Evolutionary conservation across 768 basidiomycete species (phyloP).

Genomic region (Pilatotrama ljubarskyi): DNA sequence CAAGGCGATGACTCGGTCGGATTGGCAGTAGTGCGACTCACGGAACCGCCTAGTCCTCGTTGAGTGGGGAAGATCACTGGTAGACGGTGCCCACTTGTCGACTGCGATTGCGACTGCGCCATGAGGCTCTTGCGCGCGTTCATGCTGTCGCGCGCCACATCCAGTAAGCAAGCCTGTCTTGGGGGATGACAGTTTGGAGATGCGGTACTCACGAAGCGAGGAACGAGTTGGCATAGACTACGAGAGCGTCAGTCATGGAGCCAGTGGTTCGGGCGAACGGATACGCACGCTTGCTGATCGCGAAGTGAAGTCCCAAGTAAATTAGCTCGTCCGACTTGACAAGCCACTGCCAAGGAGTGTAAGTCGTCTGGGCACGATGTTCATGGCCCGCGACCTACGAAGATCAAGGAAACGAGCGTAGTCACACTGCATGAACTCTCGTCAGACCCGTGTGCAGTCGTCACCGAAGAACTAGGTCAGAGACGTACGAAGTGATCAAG

Average conservation of each 20-base stretch:
- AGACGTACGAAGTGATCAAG: constrained; percentile 26
- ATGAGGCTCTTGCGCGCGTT: constrained; percentile 26
- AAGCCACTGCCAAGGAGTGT: constrained; percentile 23
- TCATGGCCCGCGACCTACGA: constrained; percentile 17
- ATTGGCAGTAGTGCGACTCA: neutral
- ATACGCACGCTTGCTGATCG: constrained; percentile 32
- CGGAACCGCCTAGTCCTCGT: constrained; percentile 6
- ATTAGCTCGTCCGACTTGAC: constrained; percentile 26
- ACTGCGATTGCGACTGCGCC: constrained; percentile 13
- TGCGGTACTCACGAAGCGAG: constrained; percentile 26
- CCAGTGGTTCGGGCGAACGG: no score
- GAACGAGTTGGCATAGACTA: constrained; percentile 33
- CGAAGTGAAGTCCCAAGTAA: constrained; percentile 31
- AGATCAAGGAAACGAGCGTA: constrained; percentile 26
- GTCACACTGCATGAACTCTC: constrained; percentile 17
- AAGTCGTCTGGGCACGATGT: neutral
- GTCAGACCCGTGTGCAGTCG: neutral
- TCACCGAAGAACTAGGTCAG: neutral
- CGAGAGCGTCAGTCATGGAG: neutral
- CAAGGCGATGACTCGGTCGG: neutral
- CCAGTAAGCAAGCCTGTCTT: no score
- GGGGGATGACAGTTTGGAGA: neutral
- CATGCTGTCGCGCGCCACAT: constrained; percentile 17
- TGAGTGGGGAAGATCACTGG: constrained; percentile 17
- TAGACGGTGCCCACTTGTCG: constrained; percentile 13